Base-by-base conservation (phyloP, 768 basidiomycete genomes). In the Mycena alexandri region DNA sequence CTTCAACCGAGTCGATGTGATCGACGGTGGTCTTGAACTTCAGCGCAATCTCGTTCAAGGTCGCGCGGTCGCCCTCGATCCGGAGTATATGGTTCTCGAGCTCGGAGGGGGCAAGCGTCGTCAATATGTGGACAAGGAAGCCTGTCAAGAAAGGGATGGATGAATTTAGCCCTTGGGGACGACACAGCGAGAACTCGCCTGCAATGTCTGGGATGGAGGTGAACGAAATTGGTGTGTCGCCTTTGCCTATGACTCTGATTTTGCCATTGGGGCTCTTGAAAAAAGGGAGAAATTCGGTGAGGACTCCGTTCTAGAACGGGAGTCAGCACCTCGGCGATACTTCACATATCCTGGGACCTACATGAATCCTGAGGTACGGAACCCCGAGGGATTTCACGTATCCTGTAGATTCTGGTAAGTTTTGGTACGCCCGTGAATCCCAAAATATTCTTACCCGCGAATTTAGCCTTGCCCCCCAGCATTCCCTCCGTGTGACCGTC, bases 101-200 rank as follows among this genome's bases (percentile, higher is more conserved):
- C 25, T 72, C 66, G 16, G 68, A 58, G 0, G 67, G 42, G 1
- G 79, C 74, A 4, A 80, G 61, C 1, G 76, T 72, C 12, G 80
- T 81, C 59, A 82, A 74, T 44, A 79, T 68, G 51, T 82, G 69
- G 19, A 75, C 81, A 29, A 78, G 50, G n/a, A 80, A 82, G n/a
- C 80, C 81, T 82, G 21, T 24, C 11, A 21, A 24, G 10, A 11
- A 38, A 38, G 10, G 10, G 2, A 14, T 38, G 13, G 38, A n/a
- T 11, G 16, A n/a, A 29, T 29, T 10, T 29, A 33, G 51, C 9
- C 34, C 4, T 24, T 51, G 33, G 21, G 34, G n/a, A n/a, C n/a
- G 11, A 53, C 33, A n/a, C 34, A 36, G 36, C 24, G 9, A 51
- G 34, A 9, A 2, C 33, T 19, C 33, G 8, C 51, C 51, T 17